A percentile compares a stretch with the other conserved stretches of the same genome.
Evolutionary conservation across 495 filamentous ascomycete genomes (phyloP).

Genomic region (Cladorrhinum samala): DNA sequence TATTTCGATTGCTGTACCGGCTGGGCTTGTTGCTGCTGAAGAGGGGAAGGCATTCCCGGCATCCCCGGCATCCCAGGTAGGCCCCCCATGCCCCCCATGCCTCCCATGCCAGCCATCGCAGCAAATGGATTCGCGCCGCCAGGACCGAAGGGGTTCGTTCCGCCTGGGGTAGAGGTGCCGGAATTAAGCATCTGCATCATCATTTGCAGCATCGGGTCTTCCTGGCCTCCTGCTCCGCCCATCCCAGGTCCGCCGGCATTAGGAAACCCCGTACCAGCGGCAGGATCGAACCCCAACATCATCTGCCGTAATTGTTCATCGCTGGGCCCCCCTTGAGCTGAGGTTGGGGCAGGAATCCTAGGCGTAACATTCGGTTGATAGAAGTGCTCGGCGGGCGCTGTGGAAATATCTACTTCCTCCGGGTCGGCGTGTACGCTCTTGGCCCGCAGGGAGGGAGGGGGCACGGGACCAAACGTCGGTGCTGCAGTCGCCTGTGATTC

Average conservation of each 20-base stretch:
- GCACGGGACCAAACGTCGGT: background rate
- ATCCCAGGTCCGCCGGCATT: conserved; percentile 19
- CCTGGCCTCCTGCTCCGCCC: conserved; percentile 29
- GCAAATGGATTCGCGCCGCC: conserved; percentile 38
- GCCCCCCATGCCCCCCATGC: no score
- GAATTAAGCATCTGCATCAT: conserved; percentile 30
- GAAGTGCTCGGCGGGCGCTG: conserved; percentile 39
- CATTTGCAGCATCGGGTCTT: conserved; percentile 30
- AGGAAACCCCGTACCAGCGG: background rate
- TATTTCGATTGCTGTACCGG: conserved; percentile 23
- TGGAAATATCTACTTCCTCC: conserved; percentile 66
- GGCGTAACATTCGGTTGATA: conserved; percentile 40
- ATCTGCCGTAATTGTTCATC: conserved; percentile 41
- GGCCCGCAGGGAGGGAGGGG: background rate
- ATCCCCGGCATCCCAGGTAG: conserved; percentile 25
- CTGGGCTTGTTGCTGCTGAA: conserved; percentile 13
- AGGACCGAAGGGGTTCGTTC: conserved; percentile 2
- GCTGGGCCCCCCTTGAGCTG: conserved; percentile 22
- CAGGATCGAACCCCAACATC: conserved; percentile 37
- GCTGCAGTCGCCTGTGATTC: no score
- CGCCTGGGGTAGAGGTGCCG: background rate
- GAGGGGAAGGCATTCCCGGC: conserved; percentile 4
- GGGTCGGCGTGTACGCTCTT: conserved; percentile 50
- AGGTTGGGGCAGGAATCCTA: conserved; percentile 23
- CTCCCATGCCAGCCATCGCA: conserved; percentile 1